phyloP scores from a whole-genome alignment of 768 basidiomycete species.

The Tulasnella sp. region DNA sequence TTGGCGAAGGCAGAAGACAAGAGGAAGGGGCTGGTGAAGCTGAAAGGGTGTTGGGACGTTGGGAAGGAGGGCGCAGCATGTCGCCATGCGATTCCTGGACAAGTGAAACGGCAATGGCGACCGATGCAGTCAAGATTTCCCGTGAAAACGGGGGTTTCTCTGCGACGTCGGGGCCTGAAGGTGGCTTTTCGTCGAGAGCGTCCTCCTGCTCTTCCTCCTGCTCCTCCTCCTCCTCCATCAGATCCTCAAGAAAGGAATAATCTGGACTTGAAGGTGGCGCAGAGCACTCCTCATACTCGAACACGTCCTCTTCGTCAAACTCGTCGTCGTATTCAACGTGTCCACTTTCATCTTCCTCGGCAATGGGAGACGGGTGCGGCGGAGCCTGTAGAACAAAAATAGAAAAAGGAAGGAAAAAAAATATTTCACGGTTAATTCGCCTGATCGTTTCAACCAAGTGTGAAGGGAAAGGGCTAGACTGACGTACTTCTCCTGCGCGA shows the following conservation, averaged over 20 bases:
- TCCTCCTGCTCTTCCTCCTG: background rate
- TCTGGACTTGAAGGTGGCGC: slow-evolving; percentile 10
- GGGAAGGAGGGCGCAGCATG: slow-evolving; percentile 10
- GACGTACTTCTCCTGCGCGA: background rate
- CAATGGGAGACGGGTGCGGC: slow-evolving; percentile 11
- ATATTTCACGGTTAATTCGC: background rate
- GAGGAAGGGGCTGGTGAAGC: slow-evolving; percentile 24
- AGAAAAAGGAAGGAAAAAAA: background rate
- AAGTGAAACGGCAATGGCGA: slow-evolving; percentile 22
- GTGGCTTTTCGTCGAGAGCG: background rate
- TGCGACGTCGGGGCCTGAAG: background rate
- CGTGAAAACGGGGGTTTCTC: background rate
- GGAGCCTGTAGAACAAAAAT: background rate
- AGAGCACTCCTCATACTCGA: slow-evolving; percentile 2
- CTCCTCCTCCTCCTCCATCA: slow-evolving; percentile 1
- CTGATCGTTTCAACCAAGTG: background rate
- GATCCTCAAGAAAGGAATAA: slow-evolving; percentile 7
- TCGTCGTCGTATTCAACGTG: background rate
- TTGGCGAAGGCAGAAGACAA: slow-evolving; percentile 21
- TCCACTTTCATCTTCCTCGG: slow-evolving; percentile 6
- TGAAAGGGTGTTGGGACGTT: slow-evolving; percentile 9
- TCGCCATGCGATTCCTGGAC: slow-evolving; percentile 9
- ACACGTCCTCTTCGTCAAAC: slow-evolving; percentile 4
- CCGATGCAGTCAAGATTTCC: slow-evolving; percentile 17
- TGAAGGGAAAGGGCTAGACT: background rate